Base-by-base conservation (phyloP, 352 stramenopile genomes). In the Hyaloperonospora brassicae region DNA sequence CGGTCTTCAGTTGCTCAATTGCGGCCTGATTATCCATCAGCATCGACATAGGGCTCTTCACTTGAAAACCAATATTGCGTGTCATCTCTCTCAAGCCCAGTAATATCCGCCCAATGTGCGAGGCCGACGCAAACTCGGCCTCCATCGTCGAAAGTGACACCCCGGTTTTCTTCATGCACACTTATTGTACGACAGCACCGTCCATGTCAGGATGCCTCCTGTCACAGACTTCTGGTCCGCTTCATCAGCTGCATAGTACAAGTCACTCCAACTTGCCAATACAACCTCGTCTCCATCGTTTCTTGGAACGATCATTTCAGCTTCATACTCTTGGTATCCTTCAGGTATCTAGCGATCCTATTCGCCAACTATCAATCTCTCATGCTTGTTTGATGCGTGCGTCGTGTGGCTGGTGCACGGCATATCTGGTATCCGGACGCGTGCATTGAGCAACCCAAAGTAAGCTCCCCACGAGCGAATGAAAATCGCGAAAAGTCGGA, bases 401-500 rank as follows among this genome's bases (percentile, higher is more conserved):
- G 52, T 17, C 61, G 27, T 0, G 57, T 31, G 59, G 52, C 9
- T 58, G 36, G 36, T 73, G 57, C 10, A 71, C 59, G 0, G 64
- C 54, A 40, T 54, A 72, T 0, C 45, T 10, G 14, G 67, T 72
- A 49, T 73, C 57, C 1, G 64, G 61, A 10, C 68, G 39, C 0
- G 68, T 73, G 45, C 54, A 72, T 13, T 64, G 13, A 6, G 60
- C 30, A 9, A 68, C 35, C 64, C 64, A 77, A 0, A 73, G 42
- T 12, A 70, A 43, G 10, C 52, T 72, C 1, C 66, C 66, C 1
- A 74, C 57, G 2, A 79, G 39, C 0, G 68, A 73, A 48, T 68
- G 60, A 47, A 76, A 73, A 3, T 27, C 13, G 10, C 64, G 14
- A 39, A 48, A 0, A 64, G 42, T 21, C 17, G 44, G 46, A 63